phyloP scores from a whole-genome alignment of 2,329 filamentous ascomycete genomes.

The Neocucurbitaria cava region DNA sequence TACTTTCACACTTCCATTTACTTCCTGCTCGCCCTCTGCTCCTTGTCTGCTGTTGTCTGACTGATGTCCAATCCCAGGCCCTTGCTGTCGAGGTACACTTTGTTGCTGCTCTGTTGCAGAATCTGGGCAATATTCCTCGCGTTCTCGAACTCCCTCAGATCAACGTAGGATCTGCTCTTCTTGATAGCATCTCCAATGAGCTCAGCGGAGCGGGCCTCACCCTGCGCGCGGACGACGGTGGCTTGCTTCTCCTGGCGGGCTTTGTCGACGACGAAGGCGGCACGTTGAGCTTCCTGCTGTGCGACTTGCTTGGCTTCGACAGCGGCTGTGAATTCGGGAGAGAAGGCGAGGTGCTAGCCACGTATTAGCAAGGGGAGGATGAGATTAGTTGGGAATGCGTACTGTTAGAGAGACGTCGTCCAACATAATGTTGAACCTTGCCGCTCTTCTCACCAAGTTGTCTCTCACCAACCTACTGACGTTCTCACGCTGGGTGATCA shows the following conservation, averaged over 20 bases:
- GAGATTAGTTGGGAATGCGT: conserved; percentile 45
- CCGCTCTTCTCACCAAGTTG: conserved; percentile 87
- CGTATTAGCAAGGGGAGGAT: conserved; percentile 26
- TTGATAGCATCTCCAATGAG: conserved; percentile 99
- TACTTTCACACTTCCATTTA: conserved; percentile 1
- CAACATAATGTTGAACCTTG: conserved; percentile 94
- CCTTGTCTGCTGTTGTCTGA: conserved; percentile 51
- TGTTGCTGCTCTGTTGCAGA: conserved; percentile 89
- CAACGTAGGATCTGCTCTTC: conserved; percentile 97
- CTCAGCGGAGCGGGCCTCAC: conserved; percentile 97
- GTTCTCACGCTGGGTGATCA: conserved; percentile 99
- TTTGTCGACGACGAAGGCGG: conserved; percentile 98
- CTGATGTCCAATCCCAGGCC: conserved; percentile 89
- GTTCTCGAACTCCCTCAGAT: conserved; percentile 98
- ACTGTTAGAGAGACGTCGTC: conserved; percentile 98
- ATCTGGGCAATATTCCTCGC: conserved; percentile 87
- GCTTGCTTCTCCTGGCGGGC: conserved; percentile 99
- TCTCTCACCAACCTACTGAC: conserved; percentile 91
- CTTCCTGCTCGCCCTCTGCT: conserved; percentile 40
- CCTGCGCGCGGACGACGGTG: conserved; percentile 96
- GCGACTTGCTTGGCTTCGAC: conserved; percentile 75
- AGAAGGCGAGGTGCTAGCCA: conserved; percentile 69
- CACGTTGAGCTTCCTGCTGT: conserved; percentile 92
- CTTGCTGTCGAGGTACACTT: conserved; percentile 89
- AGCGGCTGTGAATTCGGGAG: conserved; percentile 72